Percentiles rank a stretch among this genome's conserved stretches.
Conservation (phyloP, 805 yeast genomes). For the Spathaspora sp. region DNA sequence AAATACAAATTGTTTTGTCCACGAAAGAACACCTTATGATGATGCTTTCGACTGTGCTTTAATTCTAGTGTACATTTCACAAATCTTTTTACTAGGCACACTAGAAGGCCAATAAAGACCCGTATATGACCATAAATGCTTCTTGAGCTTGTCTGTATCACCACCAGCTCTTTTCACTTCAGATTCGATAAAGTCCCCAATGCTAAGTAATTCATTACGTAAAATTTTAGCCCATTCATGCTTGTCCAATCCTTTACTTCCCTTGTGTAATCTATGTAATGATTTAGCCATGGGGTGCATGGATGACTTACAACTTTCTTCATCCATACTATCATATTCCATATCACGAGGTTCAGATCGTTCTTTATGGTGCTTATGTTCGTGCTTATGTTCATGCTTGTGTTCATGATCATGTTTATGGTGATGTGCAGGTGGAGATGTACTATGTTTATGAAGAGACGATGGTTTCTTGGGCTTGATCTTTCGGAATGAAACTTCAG, state of each 20-base stretch:
- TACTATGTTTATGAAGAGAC: background rate
- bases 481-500: conserved; percentile 4
- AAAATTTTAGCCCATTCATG: conserved; percentile 74
- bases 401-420: conserved; percentile 2
- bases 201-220: conserved; percentile 61
- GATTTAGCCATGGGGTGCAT: conserved; percentile 69
- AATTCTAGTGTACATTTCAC: conserved; percentile 70
- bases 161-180: conserved; percentile 8
- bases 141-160: conserved; percentile 41
- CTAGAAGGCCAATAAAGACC: conserved; percentile 83
- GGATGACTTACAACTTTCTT: conserved; percentile 54
- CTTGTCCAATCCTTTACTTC: conserved; percentile 69
- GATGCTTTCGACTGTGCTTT: conserved; percentile 18
- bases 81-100: conserved; percentile 70
- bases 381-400: background rate
- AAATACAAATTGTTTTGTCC: background rate
- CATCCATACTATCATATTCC: conserved; percentile 80
- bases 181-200: conserved; percentile 63
- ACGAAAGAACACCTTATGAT: background rate
- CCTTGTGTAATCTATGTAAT: conserved; percentile 62
- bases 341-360: conserved; percentile 22
- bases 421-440: background rate
- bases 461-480: conserved; percentile 6
- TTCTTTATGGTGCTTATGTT: background rate
- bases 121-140: conserved; percentile 83